Conservation (phyloP, 345 rosid species). For the Pistacia atlantica region DNA sequence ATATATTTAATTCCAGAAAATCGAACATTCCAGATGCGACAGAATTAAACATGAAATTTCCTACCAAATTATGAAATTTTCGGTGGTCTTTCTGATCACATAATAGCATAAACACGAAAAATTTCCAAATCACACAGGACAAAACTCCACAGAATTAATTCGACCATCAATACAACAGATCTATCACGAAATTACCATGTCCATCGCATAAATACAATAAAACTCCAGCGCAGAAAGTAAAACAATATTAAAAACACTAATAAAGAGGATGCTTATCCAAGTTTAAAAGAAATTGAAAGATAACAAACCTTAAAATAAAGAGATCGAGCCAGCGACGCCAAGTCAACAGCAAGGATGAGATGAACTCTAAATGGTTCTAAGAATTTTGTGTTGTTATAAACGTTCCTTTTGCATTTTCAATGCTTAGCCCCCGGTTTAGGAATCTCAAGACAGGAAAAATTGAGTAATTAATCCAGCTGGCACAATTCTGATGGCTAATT, state of each 20-base stretch:
- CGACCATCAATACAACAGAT: slow-evolving; percentile 29
- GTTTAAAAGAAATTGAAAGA: background rate
- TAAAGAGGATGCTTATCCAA: background rate
- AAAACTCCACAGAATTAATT: background rate
- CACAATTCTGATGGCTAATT: background rate
- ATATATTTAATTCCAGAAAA: too few relatives aligned
- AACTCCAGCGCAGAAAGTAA: background rate
- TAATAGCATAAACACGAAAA: background rate
- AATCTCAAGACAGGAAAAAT: background rate
- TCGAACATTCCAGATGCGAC: background rate
- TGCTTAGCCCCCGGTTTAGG: slow-evolving; percentile 3
- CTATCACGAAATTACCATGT: slow-evolving; percentile 27
- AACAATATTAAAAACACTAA: background rate
- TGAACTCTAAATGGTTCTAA: background rate
- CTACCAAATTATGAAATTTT: background rate
- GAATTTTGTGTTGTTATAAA: background rate
- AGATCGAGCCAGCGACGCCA: slow-evolving; percentile 13
- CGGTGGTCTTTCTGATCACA: background rate
- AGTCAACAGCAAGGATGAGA: slow-evolving; percentile 15
- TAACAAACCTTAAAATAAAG: slow-evolving; percentile 27
- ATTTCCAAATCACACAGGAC: background rate
- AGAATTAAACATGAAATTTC: background rate
- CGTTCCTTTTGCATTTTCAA: background rate
- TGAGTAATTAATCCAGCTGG: slow-evolving; percentile 14
- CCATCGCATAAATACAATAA: background rate